Evolutionary conservation across 768 basidiomycete genomes (phyloP).

Genomic region (Termitomyces sp.): DNA sequence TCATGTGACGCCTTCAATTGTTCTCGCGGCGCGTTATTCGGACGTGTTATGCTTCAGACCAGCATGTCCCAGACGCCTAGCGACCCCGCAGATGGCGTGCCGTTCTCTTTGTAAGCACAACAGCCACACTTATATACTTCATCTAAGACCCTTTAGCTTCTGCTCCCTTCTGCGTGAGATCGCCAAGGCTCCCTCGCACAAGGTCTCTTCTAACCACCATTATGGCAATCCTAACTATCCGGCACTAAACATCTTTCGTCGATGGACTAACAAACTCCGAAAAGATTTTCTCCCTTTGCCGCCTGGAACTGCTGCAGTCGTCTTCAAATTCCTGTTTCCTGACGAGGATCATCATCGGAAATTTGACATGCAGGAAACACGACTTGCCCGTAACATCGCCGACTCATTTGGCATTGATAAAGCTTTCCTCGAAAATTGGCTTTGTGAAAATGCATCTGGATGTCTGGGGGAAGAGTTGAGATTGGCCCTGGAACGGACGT

Average conservation of each 20-base stretch:
- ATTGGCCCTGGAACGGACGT: constrained; percentile 36
- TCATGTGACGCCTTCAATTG: neutral
- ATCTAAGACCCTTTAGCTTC: constrained; percentile 31
- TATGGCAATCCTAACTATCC: constrained; percentile 25
- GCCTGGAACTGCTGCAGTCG: constrained; percentile 46
- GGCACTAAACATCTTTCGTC: constrained; percentile 34
- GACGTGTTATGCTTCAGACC: constrained; percentile 5
- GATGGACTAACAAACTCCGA: constrained; percentile 43
- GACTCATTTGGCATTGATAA: constrained; percentile 39
- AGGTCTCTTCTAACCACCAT: constrained; percentile 17
- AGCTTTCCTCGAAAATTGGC: constrained; percentile 34
- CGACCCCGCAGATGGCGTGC: constrained; percentile 15
- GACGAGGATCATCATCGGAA: constrained; percentile 70
- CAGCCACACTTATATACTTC: neutral
- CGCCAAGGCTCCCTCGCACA: constrained; percentile 28
- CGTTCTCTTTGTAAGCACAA: constrained; percentile 25
- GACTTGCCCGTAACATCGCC: constrained; percentile 48
- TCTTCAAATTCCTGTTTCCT: constrained; percentile 82
- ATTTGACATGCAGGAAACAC: constrained; percentile 70
- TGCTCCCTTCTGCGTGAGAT: constrained; percentile 47
- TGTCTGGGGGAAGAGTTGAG: constrained; percentile 71
- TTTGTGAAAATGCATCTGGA: constrained; percentile 42
- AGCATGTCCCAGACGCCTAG: constrained; percentile 13
- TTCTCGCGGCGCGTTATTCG: neutral
- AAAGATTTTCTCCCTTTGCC: constrained; percentile 45